Evolutionary conservation across 192 early-diverging fungal genomes (phyloP).

Genomic region (Mortierella antarctica): DNA sequence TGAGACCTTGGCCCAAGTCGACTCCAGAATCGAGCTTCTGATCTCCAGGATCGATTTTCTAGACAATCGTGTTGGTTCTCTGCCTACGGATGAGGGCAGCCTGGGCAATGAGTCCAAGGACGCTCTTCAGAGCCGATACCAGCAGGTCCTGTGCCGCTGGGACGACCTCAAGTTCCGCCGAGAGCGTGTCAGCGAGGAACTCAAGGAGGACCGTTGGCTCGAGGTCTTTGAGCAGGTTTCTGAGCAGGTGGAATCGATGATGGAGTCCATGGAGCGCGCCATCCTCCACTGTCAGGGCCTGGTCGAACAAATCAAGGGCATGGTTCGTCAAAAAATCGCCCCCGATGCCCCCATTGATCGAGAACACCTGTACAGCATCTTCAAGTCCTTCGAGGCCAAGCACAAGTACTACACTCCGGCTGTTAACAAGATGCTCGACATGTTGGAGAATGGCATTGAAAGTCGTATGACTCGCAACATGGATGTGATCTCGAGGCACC

Average conservation of each 20-base stretch:
- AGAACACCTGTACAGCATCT: constrained; percentile 59
- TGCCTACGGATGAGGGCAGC: constrained; percentile 33
- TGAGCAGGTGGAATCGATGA: constrained; percentile 67
- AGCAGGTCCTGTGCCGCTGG: constrained; percentile 59
- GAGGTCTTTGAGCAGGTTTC: constrained; percentile 64
- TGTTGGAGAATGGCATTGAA: constrained; percentile 65
- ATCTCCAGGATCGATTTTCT: constrained; percentile 62
- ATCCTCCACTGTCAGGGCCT: constrained; percentile 62
- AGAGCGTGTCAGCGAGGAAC: constrained; percentile 65
- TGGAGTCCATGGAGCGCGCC: constrained; percentile 65
- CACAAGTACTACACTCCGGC: constrained; percentile 66
- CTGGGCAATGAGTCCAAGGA: constrained; percentile 44
- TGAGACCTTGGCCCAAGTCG: constrained; percentile 58
- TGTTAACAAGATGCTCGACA: constrained; percentile 65
- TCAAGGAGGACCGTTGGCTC: constrained; percentile 70
- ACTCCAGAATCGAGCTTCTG: constrained; percentile 62
- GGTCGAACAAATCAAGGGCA: constrained; percentile 43
- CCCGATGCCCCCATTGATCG: constrained; percentile 51
- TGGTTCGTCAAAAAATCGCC: constrained; percentile 45
- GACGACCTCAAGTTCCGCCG: constrained; percentile 65
- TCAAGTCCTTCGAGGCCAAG: constrained; percentile 68
- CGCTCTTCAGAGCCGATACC: constrained; percentile 43
- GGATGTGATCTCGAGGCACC: constrained; percentile 57
- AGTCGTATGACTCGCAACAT: constrained; percentile 56
- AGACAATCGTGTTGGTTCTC: constrained; percentile 44